These are phyloP conservation scores for Cytospora piceicola DNA, from an alignment of 2,329 filamentous ascomycete species.

Conservation along the genomic window DNA sequence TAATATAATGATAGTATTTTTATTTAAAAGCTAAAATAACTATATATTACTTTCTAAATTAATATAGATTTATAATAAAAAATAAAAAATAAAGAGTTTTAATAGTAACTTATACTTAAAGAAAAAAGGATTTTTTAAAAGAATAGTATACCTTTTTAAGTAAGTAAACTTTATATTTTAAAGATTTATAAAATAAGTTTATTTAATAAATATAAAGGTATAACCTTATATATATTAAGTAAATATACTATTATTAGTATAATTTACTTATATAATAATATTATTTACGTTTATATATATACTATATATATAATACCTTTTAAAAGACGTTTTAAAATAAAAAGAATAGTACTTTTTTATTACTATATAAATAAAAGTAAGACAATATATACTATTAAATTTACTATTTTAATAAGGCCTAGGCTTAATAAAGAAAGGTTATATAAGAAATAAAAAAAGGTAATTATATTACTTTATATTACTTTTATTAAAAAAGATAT, in stretches of 20 bases:
- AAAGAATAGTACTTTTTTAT: too few species aligned
- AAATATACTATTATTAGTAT: too few species aligned
- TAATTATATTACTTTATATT: too few species aligned
- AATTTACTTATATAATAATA: too few species aligned
- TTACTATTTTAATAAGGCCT: not conserved
- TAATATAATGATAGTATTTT: not conserved
- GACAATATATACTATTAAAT: not conserved
- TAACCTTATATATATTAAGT: slow-evolving; percentile 2
- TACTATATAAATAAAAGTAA: too few species aligned
- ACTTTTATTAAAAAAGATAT: too few species aligned
- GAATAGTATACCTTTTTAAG: too few species aligned
- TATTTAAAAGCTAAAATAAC: not conserved
- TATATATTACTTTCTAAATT: not conserved
- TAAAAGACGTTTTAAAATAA: too few species aligned
- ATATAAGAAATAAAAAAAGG: too few species aligned
- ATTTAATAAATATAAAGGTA: slow-evolving; percentile 8
- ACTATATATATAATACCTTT: too few species aligned
- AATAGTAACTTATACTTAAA: not conserved
- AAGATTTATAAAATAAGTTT: not conserved
- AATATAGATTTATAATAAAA: not conserved
- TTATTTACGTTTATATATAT: too few species aligned
- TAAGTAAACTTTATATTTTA: not conserved
- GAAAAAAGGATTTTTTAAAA: not conserved
- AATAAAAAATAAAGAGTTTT: not conserved
- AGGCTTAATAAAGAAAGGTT: too few species aligned